Evolutionary conservation across 257 asterid species (phyloP).

Genomic region (Scutellaria minor): DNA sequence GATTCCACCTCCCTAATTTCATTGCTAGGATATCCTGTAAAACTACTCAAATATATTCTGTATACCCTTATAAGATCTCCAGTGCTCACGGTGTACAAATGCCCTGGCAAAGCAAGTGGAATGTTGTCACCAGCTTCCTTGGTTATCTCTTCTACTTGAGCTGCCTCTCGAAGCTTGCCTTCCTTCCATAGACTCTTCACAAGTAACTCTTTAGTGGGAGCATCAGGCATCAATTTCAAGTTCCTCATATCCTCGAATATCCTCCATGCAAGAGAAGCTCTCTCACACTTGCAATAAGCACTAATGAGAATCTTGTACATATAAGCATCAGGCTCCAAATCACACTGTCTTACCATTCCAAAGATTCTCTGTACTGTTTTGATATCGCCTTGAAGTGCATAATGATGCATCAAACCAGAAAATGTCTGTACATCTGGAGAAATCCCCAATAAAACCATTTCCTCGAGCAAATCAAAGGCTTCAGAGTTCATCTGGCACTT

Average conservation of each 20-base stretch:
- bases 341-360: slow-evolving; percentile 78
- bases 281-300: slow-evolving; percentile 85
- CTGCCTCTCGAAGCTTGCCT: slow-evolving; percentile 93
- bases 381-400: slow-evolving; percentile 81
- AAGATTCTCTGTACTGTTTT: slow-evolving; percentile 81
- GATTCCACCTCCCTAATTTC: slow-evolving; percentile 16
- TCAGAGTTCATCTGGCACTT: slow-evolving; percentile 73
- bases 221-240: slow-evolving; percentile 60
- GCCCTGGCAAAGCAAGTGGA: slow-evolving; percentile 76
- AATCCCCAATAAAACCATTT: slow-evolving; percentile 71
- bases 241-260: slow-evolving; percentile 80
- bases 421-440: slow-evolving; percentile 76
- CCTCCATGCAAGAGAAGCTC: slow-evolving; percentile 88
- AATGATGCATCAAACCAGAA: slow-evolving; percentile 88
- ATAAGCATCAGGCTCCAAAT: slow-evolving; percentile 78
- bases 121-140: slow-evolving; percentile 53
- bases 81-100: slow-evolving; percentile 67
- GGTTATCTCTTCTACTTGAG: slow-evolving; percentile 75
- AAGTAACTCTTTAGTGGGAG: slow-evolving; percentile 63
- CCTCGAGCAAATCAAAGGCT: slow-evolving; percentile 70
- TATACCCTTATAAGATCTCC: slow-evolving; percentile 63
- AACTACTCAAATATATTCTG: slow-evolving; percentile 59
- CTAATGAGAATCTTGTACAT: slow-evolving; percentile 84
- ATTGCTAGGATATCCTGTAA: slow-evolving; percentile 23
- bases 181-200: slow-evolving; percentile 94